A percentile compares a stretch with the other conserved stretches of the same genome.
phyloP scores from a whole-genome alignment of 331 rosid genomes.

The Prunus yedoensis region DNA sequence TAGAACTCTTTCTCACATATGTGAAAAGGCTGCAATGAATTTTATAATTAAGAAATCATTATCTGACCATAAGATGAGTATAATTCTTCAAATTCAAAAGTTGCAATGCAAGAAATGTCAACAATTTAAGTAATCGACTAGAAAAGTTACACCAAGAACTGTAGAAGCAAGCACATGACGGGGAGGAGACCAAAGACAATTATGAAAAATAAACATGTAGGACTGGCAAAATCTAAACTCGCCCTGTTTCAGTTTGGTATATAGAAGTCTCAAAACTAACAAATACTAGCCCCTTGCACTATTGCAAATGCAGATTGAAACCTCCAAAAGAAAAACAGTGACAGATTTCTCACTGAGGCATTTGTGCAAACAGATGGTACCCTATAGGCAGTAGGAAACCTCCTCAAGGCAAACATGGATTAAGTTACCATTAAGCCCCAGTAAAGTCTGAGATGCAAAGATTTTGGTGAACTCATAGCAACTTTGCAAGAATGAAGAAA shows the following conservation, averaged over 20 bases:
- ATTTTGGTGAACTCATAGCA: neutral
- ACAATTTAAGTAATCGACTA: neutral
- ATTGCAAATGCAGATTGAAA: neutral
- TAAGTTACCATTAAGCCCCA: neutral
- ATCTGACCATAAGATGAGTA: neutral
- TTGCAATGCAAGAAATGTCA: neutral
- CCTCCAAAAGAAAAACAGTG: neutral
- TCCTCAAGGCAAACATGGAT: too few relatives aligned
- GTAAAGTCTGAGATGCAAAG: neutral
- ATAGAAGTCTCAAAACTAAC: neutral
- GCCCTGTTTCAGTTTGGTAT: neutral
- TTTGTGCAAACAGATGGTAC: neutral
- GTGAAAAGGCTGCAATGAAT: neutral
- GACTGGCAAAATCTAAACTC: neutral
- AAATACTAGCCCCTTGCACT: neutral
- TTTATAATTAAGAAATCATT: neutral
- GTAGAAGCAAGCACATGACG: neutral
- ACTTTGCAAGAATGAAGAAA: neutral
- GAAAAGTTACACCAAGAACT: neutral
- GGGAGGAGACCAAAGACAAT: neutral
- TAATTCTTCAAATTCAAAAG: neutral
- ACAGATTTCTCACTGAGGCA: neutral
- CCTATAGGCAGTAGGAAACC: too few relatives aligned
- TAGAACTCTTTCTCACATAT: slow-evolving; percentile 8
- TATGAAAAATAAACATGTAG: neutral